phyloP scores from a whole-genome alignment of 495 filamentous ascomycete species.

The Achaetomiella virescens region DNA sequence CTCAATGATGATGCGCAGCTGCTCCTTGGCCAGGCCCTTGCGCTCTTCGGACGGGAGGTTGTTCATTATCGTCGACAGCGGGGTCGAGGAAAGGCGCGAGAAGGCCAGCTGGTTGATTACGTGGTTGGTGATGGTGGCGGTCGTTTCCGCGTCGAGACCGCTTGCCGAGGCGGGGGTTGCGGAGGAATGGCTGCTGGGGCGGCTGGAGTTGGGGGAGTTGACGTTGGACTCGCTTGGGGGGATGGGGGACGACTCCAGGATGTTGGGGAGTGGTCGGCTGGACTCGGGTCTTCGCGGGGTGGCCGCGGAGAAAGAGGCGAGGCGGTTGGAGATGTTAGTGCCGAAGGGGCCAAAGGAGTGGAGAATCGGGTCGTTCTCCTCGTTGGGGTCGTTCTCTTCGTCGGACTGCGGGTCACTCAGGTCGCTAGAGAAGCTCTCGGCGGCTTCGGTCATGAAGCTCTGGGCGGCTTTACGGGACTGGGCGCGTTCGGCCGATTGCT shows the following conservation, averaged over 20 bases:
- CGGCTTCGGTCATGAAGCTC: conserved; percentile 33
- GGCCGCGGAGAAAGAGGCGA: conserved; percentile 64
- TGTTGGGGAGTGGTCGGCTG: conserved; percentile 4
- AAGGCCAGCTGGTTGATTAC: conserved; percentile 93
- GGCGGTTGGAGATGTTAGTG: conserved; percentile 68
- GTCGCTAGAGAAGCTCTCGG: conserved; percentile 50
- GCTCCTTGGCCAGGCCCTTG: conserved; percentile 49
- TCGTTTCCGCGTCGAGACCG: conserved; percentile 26
- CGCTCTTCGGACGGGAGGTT: conserved; percentile 68
- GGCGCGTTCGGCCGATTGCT: conserved; percentile 29
- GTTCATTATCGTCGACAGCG: conserved; percentile 77
- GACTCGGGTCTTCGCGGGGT: conserved; percentile 39
- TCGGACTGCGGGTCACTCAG: conserved; percentile 55
- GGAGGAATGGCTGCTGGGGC: not conserved
- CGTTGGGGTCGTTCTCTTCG: conserved; percentile 70
- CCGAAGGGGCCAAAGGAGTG: conserved; percentile 87
- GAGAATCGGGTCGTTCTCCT: conserved; percentile 88
- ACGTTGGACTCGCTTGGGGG: conserved; percentile 10
- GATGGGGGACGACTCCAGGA: not conserved
- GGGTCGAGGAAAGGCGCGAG: conserved; percentile 87
- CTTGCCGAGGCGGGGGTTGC: not conserved
- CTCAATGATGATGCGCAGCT: conserved; percentile 65
- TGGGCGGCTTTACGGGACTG: conserved; percentile 11
- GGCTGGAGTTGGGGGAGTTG: conserved; percentile 3
- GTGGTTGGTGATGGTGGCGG: conserved; percentile 60